Base-by-base conservation (phyloP, 768 basidiomycete genomes). In the Agaricus sinodeliciosus region DNA sequence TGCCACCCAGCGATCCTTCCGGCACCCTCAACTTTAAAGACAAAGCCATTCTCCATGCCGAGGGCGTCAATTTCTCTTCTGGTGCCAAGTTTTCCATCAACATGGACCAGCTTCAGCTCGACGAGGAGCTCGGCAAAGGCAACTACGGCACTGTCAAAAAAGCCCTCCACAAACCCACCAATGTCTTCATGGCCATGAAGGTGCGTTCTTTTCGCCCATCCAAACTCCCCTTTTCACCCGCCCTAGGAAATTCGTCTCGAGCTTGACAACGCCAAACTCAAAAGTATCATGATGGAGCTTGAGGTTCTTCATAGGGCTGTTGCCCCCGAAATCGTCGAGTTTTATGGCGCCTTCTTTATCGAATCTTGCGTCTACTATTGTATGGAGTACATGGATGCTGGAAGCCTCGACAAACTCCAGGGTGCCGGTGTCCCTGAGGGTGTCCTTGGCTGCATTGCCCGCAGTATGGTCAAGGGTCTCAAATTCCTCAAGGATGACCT, bases 301-400 rank as follows among this genome's bases (percentile, higher is more conserved):
- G 95, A 99, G 65, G 88, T 99, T 58, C 82, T 99, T 6, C 96
- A 99, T 68, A 90, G 94, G 16, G 94, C 94, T 3, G 79, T 86
- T 41, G 84, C 88, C 8, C 89, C 88, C 2, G 84, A 90, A 63
- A 98, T 98, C 59, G 91, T 99, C 62, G 96, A 98, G 56, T 99
- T 99, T 61, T 98, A 95, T 65, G 96, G 96, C 41, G 96, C 96
- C 3, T 99, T 99, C 74, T 97, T 96, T 69, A 94, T 96, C 69
- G 96, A 99, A 65, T 91, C 91, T n/a, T 99, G 95, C 67, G 96
- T 99, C 19, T 97, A 99, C 71, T 97, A 96, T 67, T 98, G 94
- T 70, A 98, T 98, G 94, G 96, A 99, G 74, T 91, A 86, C 71
- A 99, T 99, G 96, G 95, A 99, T 65, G 94, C 94, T 9, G 94